Evolutionary conservation across 768 basidiomycete species (phyloP).

Genomic region (Mycena indigotica): DNA sequence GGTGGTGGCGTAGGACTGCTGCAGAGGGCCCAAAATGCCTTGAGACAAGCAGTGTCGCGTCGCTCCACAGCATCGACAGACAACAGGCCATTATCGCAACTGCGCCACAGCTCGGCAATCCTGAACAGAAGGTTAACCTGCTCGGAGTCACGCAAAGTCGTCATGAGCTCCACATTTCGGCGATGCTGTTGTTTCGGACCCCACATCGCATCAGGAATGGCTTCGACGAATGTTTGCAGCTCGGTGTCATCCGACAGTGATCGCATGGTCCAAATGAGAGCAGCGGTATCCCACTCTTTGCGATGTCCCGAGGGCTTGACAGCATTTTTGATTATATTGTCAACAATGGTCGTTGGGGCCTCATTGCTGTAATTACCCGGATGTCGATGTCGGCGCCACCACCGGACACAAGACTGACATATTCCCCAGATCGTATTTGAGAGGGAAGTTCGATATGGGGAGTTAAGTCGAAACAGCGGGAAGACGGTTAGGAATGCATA

Average conservation of each 20-base stretch:
- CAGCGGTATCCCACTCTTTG: not conserved
- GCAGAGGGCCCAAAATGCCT: constrained; percentile 8
- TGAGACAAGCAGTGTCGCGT: constrained; percentile 2
- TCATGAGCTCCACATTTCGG: not conserved
- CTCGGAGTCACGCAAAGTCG: not conserved
- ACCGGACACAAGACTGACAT: not conserved
- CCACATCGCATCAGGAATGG: constrained; percentile 5
- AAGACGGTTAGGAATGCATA: constrained; percentile 12
- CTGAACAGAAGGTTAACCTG: not conserved
- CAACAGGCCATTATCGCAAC: constrained; percentile 2
- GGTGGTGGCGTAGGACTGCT: no score
- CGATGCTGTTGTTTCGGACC: not conserved
- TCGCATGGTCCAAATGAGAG: not conserved
- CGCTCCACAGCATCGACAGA: not conserved
- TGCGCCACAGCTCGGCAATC: not conserved
- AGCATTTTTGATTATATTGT: not conserved
- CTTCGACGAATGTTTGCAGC: constrained; percentile 11
- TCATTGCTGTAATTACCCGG: not conserved
- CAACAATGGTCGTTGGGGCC: no score
- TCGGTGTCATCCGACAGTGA: constrained; percentile 4
- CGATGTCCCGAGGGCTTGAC: not conserved
- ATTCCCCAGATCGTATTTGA: not conserved
- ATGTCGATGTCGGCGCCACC: not conserved
- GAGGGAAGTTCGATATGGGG: constrained; percentile 17
- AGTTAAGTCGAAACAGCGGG: constrained; percentile 12